phyloP scores from a whole-genome alignment of 805 yeast species.

The Wickerhamiella hasegawae region DNA sequence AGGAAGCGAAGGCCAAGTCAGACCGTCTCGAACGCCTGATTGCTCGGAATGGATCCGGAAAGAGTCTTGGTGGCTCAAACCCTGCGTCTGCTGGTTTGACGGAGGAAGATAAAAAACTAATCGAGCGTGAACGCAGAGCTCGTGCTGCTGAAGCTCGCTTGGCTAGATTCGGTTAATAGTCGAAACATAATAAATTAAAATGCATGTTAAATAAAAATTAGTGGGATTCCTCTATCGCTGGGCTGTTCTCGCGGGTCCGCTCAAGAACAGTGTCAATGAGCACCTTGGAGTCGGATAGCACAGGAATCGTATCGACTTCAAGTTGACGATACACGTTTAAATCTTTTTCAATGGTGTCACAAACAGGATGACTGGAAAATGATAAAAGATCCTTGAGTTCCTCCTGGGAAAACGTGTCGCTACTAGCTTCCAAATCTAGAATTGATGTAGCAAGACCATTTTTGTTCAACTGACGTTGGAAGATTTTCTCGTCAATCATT shows the following conservation, averaged over 20 bases:
- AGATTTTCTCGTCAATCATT: constrained; percentile 74
- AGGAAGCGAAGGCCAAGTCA: constrained; percentile 10
- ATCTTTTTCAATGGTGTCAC: too few relatives aligned
- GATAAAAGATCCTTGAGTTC: constrained; percentile 68
- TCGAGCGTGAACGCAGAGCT: constrained; percentile 90
- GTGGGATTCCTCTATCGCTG: too few relatives aligned
- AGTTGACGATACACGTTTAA: too few relatives aligned
- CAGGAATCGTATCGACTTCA: too few relatives aligned
- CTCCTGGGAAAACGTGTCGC: constrained; percentile 45
- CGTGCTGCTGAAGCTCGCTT: constrained; percentile 90
- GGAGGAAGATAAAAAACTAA: constrained; percentile 55
- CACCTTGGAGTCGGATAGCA: too few relatives aligned
- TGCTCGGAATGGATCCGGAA: constrained; percentile 16
- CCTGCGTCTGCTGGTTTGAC: constrained; percentile 33
- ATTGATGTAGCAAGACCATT: constrained; percentile 62
- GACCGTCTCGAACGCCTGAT: constrained; percentile 14
- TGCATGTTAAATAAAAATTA: too few relatives aligned
- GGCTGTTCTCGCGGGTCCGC: too few relatives aligned
- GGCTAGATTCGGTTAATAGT: constrained; percentile 16
- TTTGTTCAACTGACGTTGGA: constrained; percentile 81
- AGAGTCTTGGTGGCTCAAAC: constrained; percentile 11
- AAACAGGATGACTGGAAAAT: too few relatives aligned
- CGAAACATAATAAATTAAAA: too few relatives aligned
- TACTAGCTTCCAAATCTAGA: constrained; percentile 26
- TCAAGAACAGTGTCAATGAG: too few relatives aligned